phyloP scores from a whole-genome alignment of 805 yeast genomes.

The Pichia californica region DNA sequence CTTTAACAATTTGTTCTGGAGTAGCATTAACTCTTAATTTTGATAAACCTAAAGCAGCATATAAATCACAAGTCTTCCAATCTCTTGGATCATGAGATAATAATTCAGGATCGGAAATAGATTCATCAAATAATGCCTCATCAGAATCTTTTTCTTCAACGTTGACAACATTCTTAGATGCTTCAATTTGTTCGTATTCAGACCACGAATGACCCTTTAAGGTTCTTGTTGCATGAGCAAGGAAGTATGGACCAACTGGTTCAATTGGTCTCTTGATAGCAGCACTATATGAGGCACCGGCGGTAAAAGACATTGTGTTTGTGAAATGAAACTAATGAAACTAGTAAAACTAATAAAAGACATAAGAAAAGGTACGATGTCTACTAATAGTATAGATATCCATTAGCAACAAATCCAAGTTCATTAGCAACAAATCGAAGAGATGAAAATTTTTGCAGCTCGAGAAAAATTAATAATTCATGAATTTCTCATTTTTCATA shows the following conservation, averaged over 20 bases:
- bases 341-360: no score
- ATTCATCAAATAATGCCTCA: constrained; percentile 55
- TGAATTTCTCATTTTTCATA: no score
- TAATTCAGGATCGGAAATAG: constrained; percentile 61
- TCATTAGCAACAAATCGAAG: no score
- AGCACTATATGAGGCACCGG: constrained; percentile 44
- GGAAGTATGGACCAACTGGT: constrained; percentile 93
- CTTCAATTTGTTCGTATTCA: constrained; percentile 90
- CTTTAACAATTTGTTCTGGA: constrained; percentile 88
- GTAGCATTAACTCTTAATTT: constrained; percentile 88
- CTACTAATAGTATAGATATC: neutral
- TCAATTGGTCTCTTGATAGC: constrained; percentile 79
- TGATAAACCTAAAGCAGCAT: constrained; percentile 91
- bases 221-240: constrained; percentile 95
- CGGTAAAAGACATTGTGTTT: constrained; percentile 20
- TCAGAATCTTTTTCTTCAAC: constrained; percentile 60
- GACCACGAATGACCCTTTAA: constrained; percentile 98
- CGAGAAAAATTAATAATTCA: no score
- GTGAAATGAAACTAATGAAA: no score
- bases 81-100: constrained; percentile 92
- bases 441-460: no score
- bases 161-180: constrained; percentile 72
- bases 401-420: no score
- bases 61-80: constrained; percentile 95
- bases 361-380: no score